Percentiles rank a stretch among this genome's conserved stretches.
These are phyloP conservation scores for Protomyces gravidus DNA, from an alignment of 1,139 yeast species.

Conservation along the genomic window DNA sequence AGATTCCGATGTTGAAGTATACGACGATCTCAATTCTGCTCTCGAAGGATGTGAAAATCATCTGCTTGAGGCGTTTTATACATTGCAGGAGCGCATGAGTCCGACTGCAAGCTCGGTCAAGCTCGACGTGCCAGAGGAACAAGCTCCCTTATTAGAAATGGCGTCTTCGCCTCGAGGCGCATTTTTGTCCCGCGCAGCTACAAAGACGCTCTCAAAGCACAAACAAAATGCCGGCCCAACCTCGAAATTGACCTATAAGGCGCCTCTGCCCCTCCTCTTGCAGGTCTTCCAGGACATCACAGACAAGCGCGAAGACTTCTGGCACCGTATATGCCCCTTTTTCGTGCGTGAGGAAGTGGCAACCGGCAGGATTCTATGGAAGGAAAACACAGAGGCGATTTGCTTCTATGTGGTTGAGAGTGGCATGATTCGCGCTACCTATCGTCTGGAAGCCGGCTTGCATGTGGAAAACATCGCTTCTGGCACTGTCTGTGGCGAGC, in stretches of 20 bases:
- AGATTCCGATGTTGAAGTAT: slow-evolving; percentile 49
- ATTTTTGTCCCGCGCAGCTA: slow-evolving; percentile 26
- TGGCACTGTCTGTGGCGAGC: slow-evolving; percentile 84
- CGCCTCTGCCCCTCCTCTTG: slow-evolving; percentile 66
- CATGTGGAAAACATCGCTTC: slow-evolving; percentile 76
- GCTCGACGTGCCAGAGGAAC: slow-evolving; percentile 18
- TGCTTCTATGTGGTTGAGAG: slow-evolving; percentile 69
- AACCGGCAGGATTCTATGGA: slow-evolving; percentile 45
- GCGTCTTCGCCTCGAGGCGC: slow-evolving; percentile 28
- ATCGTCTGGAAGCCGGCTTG: slow-evolving; percentile 49
- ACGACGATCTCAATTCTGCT: slow-evolving; percentile 75
- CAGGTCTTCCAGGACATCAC: slow-evolving; percentile 68
- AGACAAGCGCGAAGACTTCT: slow-evolving; percentile 57
- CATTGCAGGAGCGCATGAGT: slow-evolving; percentile 17
- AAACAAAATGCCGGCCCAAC: not conserved
- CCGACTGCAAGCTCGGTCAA: slow-evolving; percentile 26
- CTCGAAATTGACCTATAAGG: slow-evolving; percentile 41
- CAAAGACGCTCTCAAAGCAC: slow-evolving; percentile 21
- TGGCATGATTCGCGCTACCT: slow-evolving; percentile 67
- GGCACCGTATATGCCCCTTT: slow-evolving; percentile 53
- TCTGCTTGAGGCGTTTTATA: slow-evolving; percentile 64
- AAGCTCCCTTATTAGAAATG: slow-evolving; percentile 17
- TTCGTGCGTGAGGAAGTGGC: slow-evolving; percentile 52
- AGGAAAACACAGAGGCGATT: slow-evolving; percentile 40
- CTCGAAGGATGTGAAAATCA: slow-evolving; percentile 96